phyloP scores from a whole-genome alignment of 2,329 filamentous ascomycete genomes.

The Colletotrichum siamense region DNA sequence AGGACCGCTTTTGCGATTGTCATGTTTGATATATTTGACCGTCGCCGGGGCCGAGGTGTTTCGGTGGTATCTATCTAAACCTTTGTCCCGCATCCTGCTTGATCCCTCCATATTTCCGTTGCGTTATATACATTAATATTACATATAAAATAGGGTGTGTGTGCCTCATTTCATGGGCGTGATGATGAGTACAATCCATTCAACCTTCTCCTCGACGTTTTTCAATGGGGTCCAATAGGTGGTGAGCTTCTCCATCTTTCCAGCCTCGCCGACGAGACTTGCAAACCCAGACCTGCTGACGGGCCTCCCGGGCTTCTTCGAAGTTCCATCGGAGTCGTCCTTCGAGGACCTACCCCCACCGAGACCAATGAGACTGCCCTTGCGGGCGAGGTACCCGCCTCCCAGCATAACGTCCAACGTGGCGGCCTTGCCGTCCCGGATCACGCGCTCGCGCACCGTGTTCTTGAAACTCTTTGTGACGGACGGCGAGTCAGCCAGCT shows the following conservation, averaged over 20 bases:
- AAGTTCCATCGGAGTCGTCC: neutral
- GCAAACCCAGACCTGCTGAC: conserved; percentile 17
- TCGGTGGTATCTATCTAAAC: neutral
- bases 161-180: neutral
- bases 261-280: conserved; percentile 11
- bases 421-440: conserved; percentile 40
- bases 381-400: conserved; percentile 12
- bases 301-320: neutral
- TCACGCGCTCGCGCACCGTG: conserved; percentile 44
- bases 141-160: neutral
- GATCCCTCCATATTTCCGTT: neutral
- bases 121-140: neutral
- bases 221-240: conserved; percentile 25
- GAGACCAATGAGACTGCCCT: conserved; percentile 16
- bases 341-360: conserved; percentile 13
- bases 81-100: neutral
- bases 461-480: conserved; percentile 50
- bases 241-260: conserved; percentile 11
- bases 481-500: conserved; percentile 48
- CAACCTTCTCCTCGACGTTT: conserved; percentile 11
- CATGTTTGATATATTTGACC: neutral
- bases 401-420: conserved; percentile 30
- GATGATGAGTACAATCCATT: conserved; percentile 22
- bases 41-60: neutral
- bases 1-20: neutral